Conservation (phyloP, 2,329 filamentous ascomycete species). For the Cordyceps militaris region DNA sequence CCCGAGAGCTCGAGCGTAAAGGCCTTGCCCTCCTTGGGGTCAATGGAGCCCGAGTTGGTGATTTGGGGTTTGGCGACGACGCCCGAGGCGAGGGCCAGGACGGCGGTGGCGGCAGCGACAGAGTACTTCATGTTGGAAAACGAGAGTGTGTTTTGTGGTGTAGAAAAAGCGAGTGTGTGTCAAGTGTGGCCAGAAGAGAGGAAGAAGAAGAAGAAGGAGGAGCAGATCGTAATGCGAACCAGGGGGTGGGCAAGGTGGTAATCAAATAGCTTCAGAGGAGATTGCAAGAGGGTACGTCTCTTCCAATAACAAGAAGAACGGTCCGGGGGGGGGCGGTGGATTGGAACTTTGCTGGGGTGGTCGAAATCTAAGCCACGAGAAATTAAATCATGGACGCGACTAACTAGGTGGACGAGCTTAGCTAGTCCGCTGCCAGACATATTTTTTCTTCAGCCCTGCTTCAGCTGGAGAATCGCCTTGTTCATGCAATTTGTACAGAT, state of each 20-base stretch:
- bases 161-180: neutral
- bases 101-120: conserved; percentile 3
- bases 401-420: no score
- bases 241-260: neutral
- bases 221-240: neutral
- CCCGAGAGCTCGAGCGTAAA: conserved; percentile 6
- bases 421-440: no score
- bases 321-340: neutral
- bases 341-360: neutral
- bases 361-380: neutral
- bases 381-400: neutral
- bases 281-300: neutral
- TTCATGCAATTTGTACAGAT: no score
- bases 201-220: neutral
- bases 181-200: neutral
- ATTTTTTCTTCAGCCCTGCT: no score
- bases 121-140: conserved; percentile 8
- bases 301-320: neutral
- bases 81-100: neutral
- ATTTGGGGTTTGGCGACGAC: conserved; percentile 10
- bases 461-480: no score
- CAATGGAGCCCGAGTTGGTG: neutral
- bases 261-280: neutral
- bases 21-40: conserved; percentile 6
- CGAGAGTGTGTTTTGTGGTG: neutral